A percentile compares a stretch with the other conserved stretches of the same genome.
Conservation (phyloP, 1,284 basidiomycete species). For the Trametes sp. region DNA sequence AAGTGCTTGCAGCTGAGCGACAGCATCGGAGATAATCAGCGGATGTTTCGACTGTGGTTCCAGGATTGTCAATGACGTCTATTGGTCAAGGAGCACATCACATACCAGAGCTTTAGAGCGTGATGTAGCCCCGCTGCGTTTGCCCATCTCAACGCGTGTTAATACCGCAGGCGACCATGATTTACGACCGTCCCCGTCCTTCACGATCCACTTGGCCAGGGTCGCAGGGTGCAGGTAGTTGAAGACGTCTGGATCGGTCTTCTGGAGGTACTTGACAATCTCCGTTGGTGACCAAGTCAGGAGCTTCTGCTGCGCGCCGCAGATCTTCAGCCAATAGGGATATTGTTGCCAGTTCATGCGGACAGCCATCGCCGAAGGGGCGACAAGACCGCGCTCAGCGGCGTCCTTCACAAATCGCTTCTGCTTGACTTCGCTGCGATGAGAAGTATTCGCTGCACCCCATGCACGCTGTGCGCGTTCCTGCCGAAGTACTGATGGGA, state of each 20-base stretch:
- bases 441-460: neutral
- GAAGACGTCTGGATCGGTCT: neutral
- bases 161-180: neutral
- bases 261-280: neutral
- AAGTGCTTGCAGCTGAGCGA: neutral
- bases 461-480: neutral
- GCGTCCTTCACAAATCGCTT: neutral
- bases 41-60: neutral
- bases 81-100: too few species aligned
- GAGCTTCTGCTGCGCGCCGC: neutral
- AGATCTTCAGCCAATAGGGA: slow-evolving; percentile 1
- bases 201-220: neutral
- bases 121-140: neutral
- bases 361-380: neutral
- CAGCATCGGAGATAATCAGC: neutral
- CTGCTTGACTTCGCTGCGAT: neutral
- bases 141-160: neutral
- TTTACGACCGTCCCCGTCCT: neutral
- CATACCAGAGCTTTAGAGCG: neutral
- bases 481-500: neutral
- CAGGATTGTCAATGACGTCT: too few species aligned
- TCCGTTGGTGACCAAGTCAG: neutral
- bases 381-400: neutral
- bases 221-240: neutral
- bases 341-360: slow-evolving; percentile 7